These are phyloP conservation scores for Thamnidium elegans DNA, from an alignment of 192 early-diverging fungal genomes.

Conservation along the genomic window DNA sequence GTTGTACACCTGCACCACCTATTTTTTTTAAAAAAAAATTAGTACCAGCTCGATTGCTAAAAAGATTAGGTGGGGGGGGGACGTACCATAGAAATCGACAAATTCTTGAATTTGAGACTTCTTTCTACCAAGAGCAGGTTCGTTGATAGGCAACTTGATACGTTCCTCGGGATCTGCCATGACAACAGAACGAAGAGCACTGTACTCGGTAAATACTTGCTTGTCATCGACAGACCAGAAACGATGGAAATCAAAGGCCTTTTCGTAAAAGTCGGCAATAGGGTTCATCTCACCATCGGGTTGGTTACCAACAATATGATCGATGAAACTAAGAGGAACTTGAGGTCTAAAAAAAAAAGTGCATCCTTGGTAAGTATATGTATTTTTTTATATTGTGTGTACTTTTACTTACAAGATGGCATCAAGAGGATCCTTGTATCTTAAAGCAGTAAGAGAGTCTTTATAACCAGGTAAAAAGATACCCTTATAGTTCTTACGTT, in stretches of 20 bases:
- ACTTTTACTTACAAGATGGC: conserved; percentile 54
- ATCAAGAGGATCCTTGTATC: conserved; percentile 54
- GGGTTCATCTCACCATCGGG: conserved; percentile 86
- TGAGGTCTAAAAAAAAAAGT: conserved; percentile 34
- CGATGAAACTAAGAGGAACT: conserved; percentile 73
- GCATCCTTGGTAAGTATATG: too few species aligned
- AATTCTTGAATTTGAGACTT: conserved; percentile 97
- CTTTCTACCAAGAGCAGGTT: conserved; percentile 89
- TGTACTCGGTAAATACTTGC: conserved; percentile 94
- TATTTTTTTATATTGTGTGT: too few species aligned
- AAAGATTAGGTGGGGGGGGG: too few species aligned
- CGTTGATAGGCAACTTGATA: conserved; percentile 98
- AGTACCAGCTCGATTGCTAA: not conserved
- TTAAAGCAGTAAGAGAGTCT: conserved; percentile 26
- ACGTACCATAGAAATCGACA: conserved; percentile 74
- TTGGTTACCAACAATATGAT: conserved; percentile 96
- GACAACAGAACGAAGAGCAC: conserved; percentile 89
- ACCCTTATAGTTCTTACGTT: conserved; percentile 81
- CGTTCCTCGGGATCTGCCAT: conserved; percentile 90
- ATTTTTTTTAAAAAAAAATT: not conserved
- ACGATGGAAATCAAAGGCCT: conserved; percentile 91
- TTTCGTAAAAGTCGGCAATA: conserved; percentile 86
- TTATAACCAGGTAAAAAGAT: conserved; percentile 82
- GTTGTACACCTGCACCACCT: conserved; percentile 81
- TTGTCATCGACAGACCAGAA: conserved; percentile 99